Base-by-base conservation (phyloP, 108 stramenopile species). In the Pseudonitzschia pungens region DNA sequence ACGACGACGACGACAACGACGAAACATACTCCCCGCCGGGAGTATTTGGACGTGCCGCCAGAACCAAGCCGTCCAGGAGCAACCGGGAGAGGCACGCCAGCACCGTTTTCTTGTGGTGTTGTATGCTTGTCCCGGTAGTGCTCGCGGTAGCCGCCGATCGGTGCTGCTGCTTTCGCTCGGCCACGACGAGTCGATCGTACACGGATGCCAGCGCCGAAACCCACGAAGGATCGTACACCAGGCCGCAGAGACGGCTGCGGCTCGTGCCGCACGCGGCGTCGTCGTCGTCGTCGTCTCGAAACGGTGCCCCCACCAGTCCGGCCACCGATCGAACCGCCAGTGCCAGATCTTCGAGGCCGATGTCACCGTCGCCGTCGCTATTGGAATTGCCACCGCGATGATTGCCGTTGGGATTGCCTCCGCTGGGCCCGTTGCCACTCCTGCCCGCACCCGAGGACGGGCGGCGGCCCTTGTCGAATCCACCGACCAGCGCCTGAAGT, bases 51-150 rank as follows among this genome's bases (percentile, higher is more conserved):
- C 20, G 26, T 16, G 14, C 18, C 7, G 8, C 15, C 18, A 62
- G 60, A 1, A 77, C 27, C 27, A 82, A 62, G 59, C 81, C 81
- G 67, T 82, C 77, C 57, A 82, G 27, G 14, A 82, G 15, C 24
- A 82, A 32, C 1, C 31, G 64, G 1, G 73, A 75, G 7, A 78
- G 42, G 29, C 42, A 52, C 10, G 75, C 36, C 56, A 74, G 33
- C 1, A 82, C 33, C 22, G 10, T 24, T 8, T 71, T 12, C 51
- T 67, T 71, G 67, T 75, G 50, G 42, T 20, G n/a, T 51, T 24
- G 9, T 36, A 31, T n/a, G n/a, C n/a, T n/a, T n/a, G n/a, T 45
- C 27, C 42, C 50, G 21, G 66, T 9, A 11, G 42, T 11, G 52
- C 5, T 71, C 69, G 14, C 52, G 22, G 26, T 4, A 32, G 10